Percentiles rank a stretch among this genome's conserved stretches.
Evolutionary conservation across 1,284 basidiomycete genomes (phyloP).

Genomic region (Pyrrhoderma lamaoense): DNA sequence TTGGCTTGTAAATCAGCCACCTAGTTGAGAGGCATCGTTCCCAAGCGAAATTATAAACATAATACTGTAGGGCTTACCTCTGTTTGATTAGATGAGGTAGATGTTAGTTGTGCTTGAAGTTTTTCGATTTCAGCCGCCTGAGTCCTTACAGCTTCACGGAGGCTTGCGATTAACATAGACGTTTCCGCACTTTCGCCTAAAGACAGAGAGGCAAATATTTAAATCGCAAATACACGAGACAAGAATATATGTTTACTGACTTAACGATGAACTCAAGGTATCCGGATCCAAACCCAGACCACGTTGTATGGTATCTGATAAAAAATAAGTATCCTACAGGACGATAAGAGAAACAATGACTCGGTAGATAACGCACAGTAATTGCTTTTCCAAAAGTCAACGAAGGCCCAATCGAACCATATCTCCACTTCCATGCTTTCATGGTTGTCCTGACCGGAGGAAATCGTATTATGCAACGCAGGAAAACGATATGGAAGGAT

Average conservation of each 20-base stretch:
- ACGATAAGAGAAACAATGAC: conserved; percentile 7
- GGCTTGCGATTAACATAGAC: conserved; percentile 69
- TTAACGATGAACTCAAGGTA: conserved; percentile 48
- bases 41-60: too few species aligned
- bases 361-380: conserved; percentile 59
- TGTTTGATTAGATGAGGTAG: conserved; percentile 32
- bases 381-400: conserved; percentile 99
- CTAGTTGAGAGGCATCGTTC: too few species aligned
- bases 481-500: conserved; percentile 45
- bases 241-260: conserved; percentile 29
- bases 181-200: conserved; percentile 69
- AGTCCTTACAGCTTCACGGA: conserved; percentile 72
- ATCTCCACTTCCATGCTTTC: conserved; percentile 68
- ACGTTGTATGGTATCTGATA: conserved; percentile 60
- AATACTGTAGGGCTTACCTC: conserved; percentile 23
- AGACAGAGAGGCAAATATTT: conserved; percentile 7
- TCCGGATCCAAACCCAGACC: conserved; percentile 61
- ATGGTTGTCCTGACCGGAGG: conserved; percentile 30
- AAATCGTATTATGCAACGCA: conserved; percentile 27
- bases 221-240: conserved; percentile 5
- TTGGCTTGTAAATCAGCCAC: conserved; percentile 35
- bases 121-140: conserved; percentile 73
- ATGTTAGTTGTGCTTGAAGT: conserved; percentile 46
- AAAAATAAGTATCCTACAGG: background rate
- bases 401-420: conserved; percentile 98